Conservation (phyloP, 495 filamentous ascomycete species). For the Neurospora terricola region DNA sequence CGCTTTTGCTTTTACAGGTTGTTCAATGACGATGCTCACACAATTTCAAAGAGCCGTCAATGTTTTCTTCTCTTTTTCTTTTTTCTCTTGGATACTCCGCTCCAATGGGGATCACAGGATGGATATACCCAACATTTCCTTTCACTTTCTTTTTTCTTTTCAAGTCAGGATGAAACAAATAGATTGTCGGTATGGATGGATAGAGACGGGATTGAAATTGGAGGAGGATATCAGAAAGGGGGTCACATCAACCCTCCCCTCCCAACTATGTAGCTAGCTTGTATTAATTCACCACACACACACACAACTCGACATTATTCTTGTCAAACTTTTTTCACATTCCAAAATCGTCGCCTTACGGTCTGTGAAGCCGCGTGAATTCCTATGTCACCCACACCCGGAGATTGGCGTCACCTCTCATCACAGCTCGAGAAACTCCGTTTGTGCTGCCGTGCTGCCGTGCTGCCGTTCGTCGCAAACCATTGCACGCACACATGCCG, state of each 20-base stretch:
- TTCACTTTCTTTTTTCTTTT: slow-evolving; percentile 6
- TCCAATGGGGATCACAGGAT: slow-evolving; percentile 20
- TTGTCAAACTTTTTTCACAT: neutral
- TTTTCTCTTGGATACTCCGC: neutral
- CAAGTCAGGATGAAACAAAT: neutral
- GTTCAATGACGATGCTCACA: slow-evolving; percentile 9
- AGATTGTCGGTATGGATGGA: neutral
- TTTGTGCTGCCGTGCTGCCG: neutral
- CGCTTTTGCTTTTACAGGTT: slow-evolving; percentile 5
- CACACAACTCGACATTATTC: neutral
- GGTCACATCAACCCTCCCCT: neutral
- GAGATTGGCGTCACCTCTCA: neutral
- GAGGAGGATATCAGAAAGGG: neutral
- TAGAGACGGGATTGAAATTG: neutral
- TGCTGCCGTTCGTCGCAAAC: neutral
- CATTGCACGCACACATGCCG: neutral
- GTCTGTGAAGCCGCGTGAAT: neutral
- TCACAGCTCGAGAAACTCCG: neutral
- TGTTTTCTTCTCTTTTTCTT: slow-evolving; percentile 10
- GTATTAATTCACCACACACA: neutral
- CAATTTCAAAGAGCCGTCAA: slow-evolving; percentile 12
- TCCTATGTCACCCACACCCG: neutral
- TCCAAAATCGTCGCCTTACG: neutral
- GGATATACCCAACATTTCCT: slow-evolving; percentile 23
- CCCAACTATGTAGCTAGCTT: neutral